Percentiles rank a stretch among this genome's conserved stretches.
These are phyloP conservation scores for Sporisorium iseilematis-ciliati DNA, from an alignment of 1,284 basidiomycete species.

Conservation along the genomic window DNA sequence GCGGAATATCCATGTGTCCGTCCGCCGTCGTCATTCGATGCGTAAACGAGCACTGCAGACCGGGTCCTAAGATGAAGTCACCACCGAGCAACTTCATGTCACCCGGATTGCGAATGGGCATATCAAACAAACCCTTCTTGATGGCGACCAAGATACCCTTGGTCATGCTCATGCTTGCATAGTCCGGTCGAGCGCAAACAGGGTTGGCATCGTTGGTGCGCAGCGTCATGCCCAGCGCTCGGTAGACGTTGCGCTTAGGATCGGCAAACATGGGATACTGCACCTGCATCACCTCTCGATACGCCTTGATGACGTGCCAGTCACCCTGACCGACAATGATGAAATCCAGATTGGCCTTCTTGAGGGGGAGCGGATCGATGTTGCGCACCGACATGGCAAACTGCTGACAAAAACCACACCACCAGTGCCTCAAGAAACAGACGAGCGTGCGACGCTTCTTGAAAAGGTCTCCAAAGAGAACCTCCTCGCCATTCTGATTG, in stretches of 20 bases:
- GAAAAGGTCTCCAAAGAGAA: constrained; percentile 81
- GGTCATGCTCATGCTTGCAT: constrained; percentile 77
- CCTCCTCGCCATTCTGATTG: constrained; percentile 77
- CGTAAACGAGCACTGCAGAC: constrained; percentile 50
- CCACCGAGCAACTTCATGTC: constrained; percentile 84
- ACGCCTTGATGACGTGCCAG: constrained; percentile 80
- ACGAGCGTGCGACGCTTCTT: constrained; percentile 78
- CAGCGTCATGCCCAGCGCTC: constrained; percentile 80
- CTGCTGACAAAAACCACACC: constrained; percentile 83
- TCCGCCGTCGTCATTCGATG: constrained; percentile 60
- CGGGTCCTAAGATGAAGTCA: constrained; percentile 86
- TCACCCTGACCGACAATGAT: constrained; percentile 83
- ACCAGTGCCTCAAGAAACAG: constrained; percentile 72
- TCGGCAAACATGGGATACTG: constrained; percentile 80
- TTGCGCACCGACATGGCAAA: constrained; percentile 80
- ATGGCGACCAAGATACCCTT: constrained; percentile 79
- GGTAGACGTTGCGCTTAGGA: constrained; percentile 78
- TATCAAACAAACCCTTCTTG: constrained; percentile 72
- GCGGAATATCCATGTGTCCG: constrained; percentile 61
- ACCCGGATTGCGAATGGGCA: constrained; percentile 83
- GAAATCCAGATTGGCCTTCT: constrained; percentile 75
- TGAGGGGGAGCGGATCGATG: constrained; percentile 74
- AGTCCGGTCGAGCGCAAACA: constrained; percentile 75
- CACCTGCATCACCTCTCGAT: constrained; percentile 75
- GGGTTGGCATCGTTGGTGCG: constrained; percentile 73